Evolutionary conservation across 257 asterid genomes (phyloP), one percentile per base, ranked within the genome.

Genomic region (Salvia miltiorrhiza): DNA sequence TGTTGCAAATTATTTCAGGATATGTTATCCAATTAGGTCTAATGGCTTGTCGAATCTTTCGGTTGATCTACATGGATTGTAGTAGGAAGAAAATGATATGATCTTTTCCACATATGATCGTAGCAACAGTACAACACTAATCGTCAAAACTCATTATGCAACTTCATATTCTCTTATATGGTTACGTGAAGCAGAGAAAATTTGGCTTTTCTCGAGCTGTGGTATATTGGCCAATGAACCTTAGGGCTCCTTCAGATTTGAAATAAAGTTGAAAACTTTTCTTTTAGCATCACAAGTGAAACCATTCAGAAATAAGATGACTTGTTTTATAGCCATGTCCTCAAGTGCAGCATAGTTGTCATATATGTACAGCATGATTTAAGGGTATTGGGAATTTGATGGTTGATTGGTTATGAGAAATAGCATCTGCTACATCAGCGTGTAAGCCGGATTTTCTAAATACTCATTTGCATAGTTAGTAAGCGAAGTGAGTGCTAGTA

Each of bases 31-130:
- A 35, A 35, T 37, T 9, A 17, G 16, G 63, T 40, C 53, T 11
- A n/a, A 17, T n/a, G 54, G 14, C 26, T 44, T 3, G 1, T 16
- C 19, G 12, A 50, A 30, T 69, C 33, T 39, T 70, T 74, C 33
- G 41, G 43, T 72, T 23, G 47, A 57, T 72, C 65, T 58, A n/a
- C 23, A 26, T 72, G 65, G 41, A n/a, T 63, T 35, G 69, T 54
- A 43, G 28, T 26, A 41, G n/a, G 56, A 78, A 23, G 41, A 71
- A 53, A 23, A 55, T n/a, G 13, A 39, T 23, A 53, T 67, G 23
- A 53, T 61, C 12, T 43, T 21, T 17, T 52, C 55, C 55, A 45
- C 30, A 13, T 72, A 28, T 11, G 47, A 37, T 50, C 13, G 52
- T 11, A 53, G 58, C 14, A 8, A 59, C n/a, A n/a, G n/a, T n/a